Evolutionary conservation across 495 filamentous ascomycete species (phyloP).

Genomic region (Aspergillus saccharolyticus): DNA sequence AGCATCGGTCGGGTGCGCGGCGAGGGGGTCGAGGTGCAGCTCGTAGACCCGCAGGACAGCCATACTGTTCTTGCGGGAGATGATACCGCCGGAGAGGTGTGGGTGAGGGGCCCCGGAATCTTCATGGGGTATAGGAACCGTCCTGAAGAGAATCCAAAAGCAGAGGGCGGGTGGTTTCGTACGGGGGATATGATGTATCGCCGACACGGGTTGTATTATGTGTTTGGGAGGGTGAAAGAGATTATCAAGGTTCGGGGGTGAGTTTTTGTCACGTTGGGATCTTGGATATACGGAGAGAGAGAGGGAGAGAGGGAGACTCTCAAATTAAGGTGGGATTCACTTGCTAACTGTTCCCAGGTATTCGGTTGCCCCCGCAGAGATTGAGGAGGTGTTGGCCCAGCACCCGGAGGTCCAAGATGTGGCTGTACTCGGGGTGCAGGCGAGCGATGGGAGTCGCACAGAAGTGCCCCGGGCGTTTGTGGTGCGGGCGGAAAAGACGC

Average conservation of each 20-base stretch:
- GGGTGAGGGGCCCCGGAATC: constrained; percentile 34
- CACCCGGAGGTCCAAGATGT: constrained; percentile 64
- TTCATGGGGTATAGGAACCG: constrained; percentile 24
- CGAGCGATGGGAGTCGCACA: constrained; percentile 36
- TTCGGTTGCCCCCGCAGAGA: constrained; percentile 71
- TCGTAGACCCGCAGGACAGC: constrained; percentile 42
- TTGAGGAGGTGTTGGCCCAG: constrained; percentile 68
- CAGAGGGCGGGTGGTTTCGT: constrained; percentile 61
- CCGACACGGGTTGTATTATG: constrained; percentile 49
- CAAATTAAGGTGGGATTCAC: no score
- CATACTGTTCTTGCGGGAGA: constrained; percentile 36
- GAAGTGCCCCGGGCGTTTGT: constrained; percentile 70
- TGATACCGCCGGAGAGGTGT: constrained; percentile 44
- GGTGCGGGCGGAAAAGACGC: constrained; percentile 44
- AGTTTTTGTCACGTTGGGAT: constrained; percentile 12
- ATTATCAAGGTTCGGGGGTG: constrained; percentile 62
- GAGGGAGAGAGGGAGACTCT: no score
- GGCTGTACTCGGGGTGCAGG: constrained; percentile 66
- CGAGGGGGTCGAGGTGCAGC: constrained; percentile 49
- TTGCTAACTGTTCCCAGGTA: neutral
- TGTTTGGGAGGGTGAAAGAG: constrained; percentile 71
- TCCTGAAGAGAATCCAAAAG: constrained; percentile 27
- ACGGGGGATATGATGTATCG: constrained; percentile 69
- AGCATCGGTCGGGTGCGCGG: constrained; percentile 64
- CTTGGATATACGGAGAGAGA: no score